Base-by-base conservation (phyloP, 225 moss, liverwort and hornwort species). In the Pleurozium schreberi region DNA sequence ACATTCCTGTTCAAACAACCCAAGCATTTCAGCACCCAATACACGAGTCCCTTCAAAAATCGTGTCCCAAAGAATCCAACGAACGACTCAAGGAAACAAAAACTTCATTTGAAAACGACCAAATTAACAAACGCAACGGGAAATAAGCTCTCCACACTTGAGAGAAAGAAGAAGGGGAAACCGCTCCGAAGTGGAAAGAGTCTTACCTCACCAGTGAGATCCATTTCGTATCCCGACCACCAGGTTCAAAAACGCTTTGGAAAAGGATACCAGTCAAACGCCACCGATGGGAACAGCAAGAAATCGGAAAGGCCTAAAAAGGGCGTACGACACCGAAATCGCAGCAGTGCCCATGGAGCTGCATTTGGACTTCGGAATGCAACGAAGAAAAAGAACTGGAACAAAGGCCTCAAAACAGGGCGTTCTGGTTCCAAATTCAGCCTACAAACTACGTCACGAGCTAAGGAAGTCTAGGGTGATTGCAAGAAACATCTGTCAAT, bases 401-500 rank as follows among this genome's bases (percentile, higher is more conserved):
- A 89, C 88, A 52, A 86, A 88, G 30, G 91, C 93, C 93, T 93
- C 74, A 93, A 93, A 93, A 93, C 88, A 89, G 89, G 93, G 91
- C 93, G 40, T 57, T 75, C 53, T 83, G 86, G 91, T 89, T 90
- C 92, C 92, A 89, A 65, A 60, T n/a, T n/a, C n/a, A n/a, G n/a
- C n/a, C n/a, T n/a, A n/a, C n/a, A n/a, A n/a, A n/a, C n/a, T n/a
- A n/a, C n/a, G n/a, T n/a, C n/a, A n/a, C n/a, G n/a, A n/a, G n/a
- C n/a, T n/a, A n/a, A n/a, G n/a, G n/a, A n/a, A n/a, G n/a, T n/a
- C n/a, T n/a, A n/a, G n/a, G n/a, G n/a, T n/a, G n/a, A n/a, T n/a
- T n/a, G n/a, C n/a, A n/a, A n/a, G n/a, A n/a, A n/a, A n/a, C n/a
- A n/a, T n/a, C n/a, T n/a, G n/a, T n/a, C n/a, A n/a, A n/a, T n/a